Evolutionary conservation across 139 green algal genomes (phyloP).

Genomic region (Trebouxia sp.): DNA sequence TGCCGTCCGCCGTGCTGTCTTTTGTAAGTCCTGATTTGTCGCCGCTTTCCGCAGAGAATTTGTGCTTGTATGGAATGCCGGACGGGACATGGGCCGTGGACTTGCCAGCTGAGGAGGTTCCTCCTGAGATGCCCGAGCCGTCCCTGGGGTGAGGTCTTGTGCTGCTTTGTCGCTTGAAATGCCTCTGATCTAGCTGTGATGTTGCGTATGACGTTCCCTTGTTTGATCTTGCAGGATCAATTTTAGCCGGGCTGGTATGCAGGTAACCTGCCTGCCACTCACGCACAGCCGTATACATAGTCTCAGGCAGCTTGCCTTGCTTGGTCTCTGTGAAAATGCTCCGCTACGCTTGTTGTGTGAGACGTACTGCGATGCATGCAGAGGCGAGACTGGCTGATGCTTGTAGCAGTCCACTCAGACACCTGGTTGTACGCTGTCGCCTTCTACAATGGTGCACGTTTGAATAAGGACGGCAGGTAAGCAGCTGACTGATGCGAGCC

Average conservation of each 20-base stretch:
- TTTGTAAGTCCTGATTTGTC: background rate
- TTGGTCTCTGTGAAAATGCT: too few relatives aligned
- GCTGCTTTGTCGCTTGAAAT: background rate
- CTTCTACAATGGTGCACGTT: conserved; percentile 95
- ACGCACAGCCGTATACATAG: background rate
- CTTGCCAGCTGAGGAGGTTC: conserved; percentile 95
- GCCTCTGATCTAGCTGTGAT: background rate
- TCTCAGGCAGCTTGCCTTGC: conserved; percentile 16
- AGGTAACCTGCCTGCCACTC: background rate
- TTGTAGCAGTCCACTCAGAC: conserved; percentile 97
- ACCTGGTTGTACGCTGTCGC: conserved; percentile 93
- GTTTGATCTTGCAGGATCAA: conserved; percentile 11
- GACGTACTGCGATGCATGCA: background rate
- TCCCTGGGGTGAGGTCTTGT: conserved; percentile 70
- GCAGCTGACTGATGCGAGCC: background rate
- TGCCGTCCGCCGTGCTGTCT: background rate
- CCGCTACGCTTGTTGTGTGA: too few relatives aligned
- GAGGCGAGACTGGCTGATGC: conserved; percentile 90
- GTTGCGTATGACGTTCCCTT: background rate
- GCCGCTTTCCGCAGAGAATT: conserved; percentile 75
- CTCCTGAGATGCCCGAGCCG: conserved; percentile 96
- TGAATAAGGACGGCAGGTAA: conserved; percentile 78
- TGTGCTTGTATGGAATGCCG: conserved; percentile 93
- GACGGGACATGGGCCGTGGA: conserved; percentile 90
- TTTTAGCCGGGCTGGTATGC: conserved; percentile 23